A percentile compares a stretch with the other conserved stretches of the same genome.
Conservation (phyloP, 495 filamentous ascomycete genomes). For the Amphirosellinia nigrospora region DNA sequence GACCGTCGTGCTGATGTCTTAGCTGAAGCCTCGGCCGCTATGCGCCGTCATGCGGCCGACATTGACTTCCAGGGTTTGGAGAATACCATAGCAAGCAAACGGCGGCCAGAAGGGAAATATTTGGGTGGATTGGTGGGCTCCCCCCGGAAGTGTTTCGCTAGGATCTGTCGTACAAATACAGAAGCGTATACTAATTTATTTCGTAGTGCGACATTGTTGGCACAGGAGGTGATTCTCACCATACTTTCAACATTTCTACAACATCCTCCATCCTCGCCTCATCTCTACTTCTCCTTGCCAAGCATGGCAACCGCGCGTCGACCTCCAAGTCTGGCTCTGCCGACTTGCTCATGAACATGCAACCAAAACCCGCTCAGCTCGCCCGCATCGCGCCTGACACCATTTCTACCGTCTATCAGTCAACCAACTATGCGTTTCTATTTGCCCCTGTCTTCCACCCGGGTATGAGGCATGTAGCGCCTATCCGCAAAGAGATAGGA, state of each 20-base stretch:
- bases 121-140: conserved; percentile 66
- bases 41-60: conserved; percentile 65
- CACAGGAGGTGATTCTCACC: conserved; percentile 94
- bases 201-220: conserved; percentile 92
- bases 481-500: conserved; percentile 81
- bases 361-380: conserved; percentile 73
- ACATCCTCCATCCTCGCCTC: conserved; percentile 92
- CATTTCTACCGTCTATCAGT: conserved; percentile 70
- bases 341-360: conserved; percentile 79
- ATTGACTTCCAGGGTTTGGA: conserved; percentile 47
- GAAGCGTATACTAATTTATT: conserved; percentile 11
- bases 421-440: conserved; percentile 90
- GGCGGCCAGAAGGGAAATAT: conserved; percentile 72
- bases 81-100: conserved; percentile 56
- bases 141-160: neutral
- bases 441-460: conserved; percentile 97
- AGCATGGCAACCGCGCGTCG: conserved; percentile 96
- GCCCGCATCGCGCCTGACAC: conserved; percentile 71
- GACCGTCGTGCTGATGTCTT: conserved; percentile 83
- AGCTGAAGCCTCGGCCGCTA: conserved; percentile 69
- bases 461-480: conserved; percentile 84
- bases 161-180: neutral
- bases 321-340: conserved; percentile 96
- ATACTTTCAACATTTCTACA: conserved; percentile 97
- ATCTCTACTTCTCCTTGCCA: conserved; percentile 78